These are phyloP conservation scores for Clavariopsis aquatica DNA, from an alignment of 495 filamentous ascomycete species.

Conservation along the genomic window DNA sequence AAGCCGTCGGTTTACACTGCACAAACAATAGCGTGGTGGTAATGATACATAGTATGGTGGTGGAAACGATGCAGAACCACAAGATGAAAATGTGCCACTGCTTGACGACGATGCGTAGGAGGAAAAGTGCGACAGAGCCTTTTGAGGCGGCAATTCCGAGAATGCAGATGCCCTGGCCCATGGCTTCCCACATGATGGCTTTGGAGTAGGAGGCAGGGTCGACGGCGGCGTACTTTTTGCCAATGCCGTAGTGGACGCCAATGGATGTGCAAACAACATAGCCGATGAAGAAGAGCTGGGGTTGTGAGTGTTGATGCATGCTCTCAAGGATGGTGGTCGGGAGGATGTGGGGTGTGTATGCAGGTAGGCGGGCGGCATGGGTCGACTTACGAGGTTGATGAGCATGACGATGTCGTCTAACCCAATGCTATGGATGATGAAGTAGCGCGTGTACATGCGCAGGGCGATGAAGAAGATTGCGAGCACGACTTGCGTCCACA, in stretches of 20 bases:
- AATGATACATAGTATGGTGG: constrained; percentile 13
- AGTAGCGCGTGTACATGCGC: constrained; percentile 20
- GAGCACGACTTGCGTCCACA: constrained; percentile 24
- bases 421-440: constrained; percentile 20
- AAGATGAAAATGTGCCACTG: constrained; percentile 19
- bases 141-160: constrained; percentile 24
- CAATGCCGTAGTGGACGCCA: constrained; percentile 20
- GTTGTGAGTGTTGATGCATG: not conserved
- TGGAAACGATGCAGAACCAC: constrained; percentile 26
- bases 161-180: constrained; percentile 25
- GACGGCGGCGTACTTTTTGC: constrained; percentile 19
- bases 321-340: not conserved
- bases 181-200: constrained; percentile 28
- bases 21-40: constrained; percentile 21
- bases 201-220: constrained; percentile 9
- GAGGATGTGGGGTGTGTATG: not conserved
- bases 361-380: not conserved
- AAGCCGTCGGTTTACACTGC: constrained; percentile 14
- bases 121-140: constrained; percentile 20
- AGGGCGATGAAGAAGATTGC: constrained; percentile 9
- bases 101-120: constrained; percentile 16
- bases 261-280: constrained; percentile 15
- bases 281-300: constrained; percentile 11
- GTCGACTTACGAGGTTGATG: constrained; percentile 14
- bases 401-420: constrained; percentile 23